Percentiles rank a stretch among this genome's conserved stretches.
phyloP scores from a whole-genome alignment of 192 early-diverging fungal genomes.

The Entomortierella chlamydospora region DNA sequence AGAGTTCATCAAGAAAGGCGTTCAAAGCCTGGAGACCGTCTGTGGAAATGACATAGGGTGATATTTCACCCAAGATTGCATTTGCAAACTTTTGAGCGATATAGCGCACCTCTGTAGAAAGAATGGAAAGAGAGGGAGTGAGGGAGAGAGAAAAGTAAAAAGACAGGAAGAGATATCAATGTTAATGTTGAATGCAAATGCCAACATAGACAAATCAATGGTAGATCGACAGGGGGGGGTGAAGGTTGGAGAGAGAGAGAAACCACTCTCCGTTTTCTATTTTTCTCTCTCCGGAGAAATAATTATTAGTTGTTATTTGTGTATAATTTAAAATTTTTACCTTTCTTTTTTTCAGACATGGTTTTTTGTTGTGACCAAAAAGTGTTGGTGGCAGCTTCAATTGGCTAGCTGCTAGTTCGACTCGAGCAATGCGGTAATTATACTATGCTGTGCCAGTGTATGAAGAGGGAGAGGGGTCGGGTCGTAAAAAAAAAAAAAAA shows the following conservation, averaged over 20 bases:
- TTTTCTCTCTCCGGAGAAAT: no score
- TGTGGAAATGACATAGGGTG: conserved; percentile 64
- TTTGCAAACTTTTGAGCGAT: conserved; percentile 71
- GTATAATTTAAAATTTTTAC: background rate
- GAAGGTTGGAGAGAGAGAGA: no score
- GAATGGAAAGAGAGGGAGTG: no score
- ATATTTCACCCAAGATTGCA: conserved; percentile 68
- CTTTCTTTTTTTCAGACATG: background rate
- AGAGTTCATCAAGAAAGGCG: conserved; percentile 68
- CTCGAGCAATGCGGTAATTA: no score
- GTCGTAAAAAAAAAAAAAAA: no score
- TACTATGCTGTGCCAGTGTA: no score
- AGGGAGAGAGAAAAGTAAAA: no score
- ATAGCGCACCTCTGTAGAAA: conserved; percentile 64
- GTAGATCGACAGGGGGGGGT: background rate
- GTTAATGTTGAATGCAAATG: no score
- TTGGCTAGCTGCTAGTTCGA: no score
- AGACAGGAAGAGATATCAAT: no score
- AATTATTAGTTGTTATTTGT: background rate
- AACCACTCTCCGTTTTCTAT: no score
- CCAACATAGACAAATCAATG: background rate
- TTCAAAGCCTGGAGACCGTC: conserved; percentile 68
- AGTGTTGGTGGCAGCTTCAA: background rate
- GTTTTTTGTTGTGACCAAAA: background rate
- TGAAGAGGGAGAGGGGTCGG: no score